Percentiles rank a stretch among this genome's conserved stretches.
phyloP scores from a whole-genome alignment of 2,329 filamentous ascomycete genomes.

The Gnomoniopsis sp. region DNA sequence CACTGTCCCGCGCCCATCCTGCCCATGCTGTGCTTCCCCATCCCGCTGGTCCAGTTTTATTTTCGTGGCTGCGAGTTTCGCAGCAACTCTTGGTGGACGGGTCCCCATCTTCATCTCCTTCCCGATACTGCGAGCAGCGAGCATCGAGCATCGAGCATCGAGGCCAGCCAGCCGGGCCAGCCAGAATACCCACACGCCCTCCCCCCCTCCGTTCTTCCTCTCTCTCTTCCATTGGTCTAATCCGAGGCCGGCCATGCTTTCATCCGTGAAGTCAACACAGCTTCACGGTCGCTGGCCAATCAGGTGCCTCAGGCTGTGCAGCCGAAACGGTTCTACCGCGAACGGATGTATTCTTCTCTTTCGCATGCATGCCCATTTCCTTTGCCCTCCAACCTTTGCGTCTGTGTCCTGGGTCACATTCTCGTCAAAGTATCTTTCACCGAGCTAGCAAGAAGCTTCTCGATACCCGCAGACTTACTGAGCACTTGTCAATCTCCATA shows the following conservation, averaged over 20 bases:
- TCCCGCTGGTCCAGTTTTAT: conserved; percentile 14
- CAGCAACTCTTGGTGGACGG: conserved; percentile 20
- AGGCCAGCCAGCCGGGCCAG: neutral
- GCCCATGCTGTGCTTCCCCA: conserved; percentile 5
- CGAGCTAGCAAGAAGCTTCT: neutral
- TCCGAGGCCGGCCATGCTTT: conserved; percentile 49
- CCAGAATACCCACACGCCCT: conserved; percentile 16
- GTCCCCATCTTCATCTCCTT: conserved; percentile 17
- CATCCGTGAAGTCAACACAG: conserved; percentile 43
- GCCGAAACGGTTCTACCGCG: conserved; percentile 35
- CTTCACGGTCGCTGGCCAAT: conserved; percentile 45
- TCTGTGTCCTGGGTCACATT: conserved; percentile 15
- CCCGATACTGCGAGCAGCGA: too few relatives aligned
- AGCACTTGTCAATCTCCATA: conserved; percentile 2
- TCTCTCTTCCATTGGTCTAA: conserved; percentile 36
- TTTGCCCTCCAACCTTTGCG: conserved; percentile 16
- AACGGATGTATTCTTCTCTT: neutral
- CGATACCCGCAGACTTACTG: neutral
- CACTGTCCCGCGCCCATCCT: neutral
- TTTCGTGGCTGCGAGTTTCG: conserved; percentile 17
- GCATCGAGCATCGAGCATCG: too few relatives aligned
- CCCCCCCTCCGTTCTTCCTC: conserved; percentile 9
- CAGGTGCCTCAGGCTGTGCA: conserved; percentile 33
- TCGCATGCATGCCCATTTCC: conserved; percentile 1
- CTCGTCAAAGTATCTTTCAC: neutral